Evolutionary conservation across 768 basidiomycete genomes (phyloP), one percentile per base, ranked within the genome.

Genomic region (Amanita brunnescens): DNA sequence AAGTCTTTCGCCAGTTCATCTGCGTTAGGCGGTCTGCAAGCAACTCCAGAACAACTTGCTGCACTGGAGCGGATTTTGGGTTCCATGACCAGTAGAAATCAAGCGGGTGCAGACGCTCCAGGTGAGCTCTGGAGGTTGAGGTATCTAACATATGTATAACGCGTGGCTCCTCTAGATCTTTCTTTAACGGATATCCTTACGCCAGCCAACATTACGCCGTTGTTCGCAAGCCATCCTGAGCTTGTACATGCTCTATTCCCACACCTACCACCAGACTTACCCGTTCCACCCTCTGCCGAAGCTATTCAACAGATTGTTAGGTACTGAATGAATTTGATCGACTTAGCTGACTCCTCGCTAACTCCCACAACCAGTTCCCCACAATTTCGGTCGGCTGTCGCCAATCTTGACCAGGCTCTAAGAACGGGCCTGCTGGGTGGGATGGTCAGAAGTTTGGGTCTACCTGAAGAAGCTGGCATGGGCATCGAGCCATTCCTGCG

Each of bases 381-480:
- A 0, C 91, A 88, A 58, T 92, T 94, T 68, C 83, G 86, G 54
- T 70, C 79, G 5, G 85, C 88, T 1, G 87, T 93, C 16, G 70
- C 78, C 2, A 87, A 78, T 62, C 77, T 96, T 42, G 92, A 96
- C 62, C 83, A 86, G 60, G 92, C 91, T 5, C 71, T 96, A 49
- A 72, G 84, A 45, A 92, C 87, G 0, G 92, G 92, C 6, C 66
- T 91, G 46, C 69, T 93, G 2, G 83, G 82, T 5, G 79, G 76
- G 1, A 72, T 94, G 16, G 89, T 95, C 52, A 71, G 82, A 30
- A 77, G 81, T 21, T 71, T 96, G 6, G 92, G 91, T 2, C 68
- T 96, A 33, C 88, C 90, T 0, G 89, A 87, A 60, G 86, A 85
- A 58, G 92, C 92, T 6, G 92, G 91, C 0, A 75, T 74, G 4